Percentiles rank a stretch among this genome's conserved stretches.
Conservation (phyloP, 495 filamentous ascomycete genomes). For the Cercophora newfieldiana region DNA sequence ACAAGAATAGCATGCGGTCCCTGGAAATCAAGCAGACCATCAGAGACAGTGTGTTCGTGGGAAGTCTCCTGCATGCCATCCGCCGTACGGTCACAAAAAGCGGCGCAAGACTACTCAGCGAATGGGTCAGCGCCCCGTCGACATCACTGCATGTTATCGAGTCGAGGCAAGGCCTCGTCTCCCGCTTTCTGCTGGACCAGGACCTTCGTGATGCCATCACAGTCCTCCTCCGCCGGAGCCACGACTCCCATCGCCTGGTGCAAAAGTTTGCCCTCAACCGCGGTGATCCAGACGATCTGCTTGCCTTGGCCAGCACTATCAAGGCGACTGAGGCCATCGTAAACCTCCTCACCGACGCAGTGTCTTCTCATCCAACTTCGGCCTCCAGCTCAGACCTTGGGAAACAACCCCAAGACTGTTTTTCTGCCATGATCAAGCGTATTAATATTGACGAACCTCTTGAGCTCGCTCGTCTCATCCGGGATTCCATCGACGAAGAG, state of each 20-base stretch:
- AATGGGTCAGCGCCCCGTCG: slow-evolving; percentile 85
- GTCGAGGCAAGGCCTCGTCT: slow-evolving; percentile 77
- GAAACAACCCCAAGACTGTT: slow-evolving; percentile 31
- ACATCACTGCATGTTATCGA: slow-evolving; percentile 80
- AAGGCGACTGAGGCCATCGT: slow-evolving; percentile 72
- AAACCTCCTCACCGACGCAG: slow-evolving; percentile 27
- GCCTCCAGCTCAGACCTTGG: not conserved
- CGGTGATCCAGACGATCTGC: slow-evolving; percentile 91
- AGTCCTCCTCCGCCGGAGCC: slow-evolving; percentile 68
- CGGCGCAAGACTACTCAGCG: slow-evolving; percentile 76
- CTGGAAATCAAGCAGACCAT: slow-evolving; percentile 87
- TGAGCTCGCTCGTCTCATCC: slow-evolving; percentile 67
- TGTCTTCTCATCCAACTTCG: slow-evolving; percentile 21
- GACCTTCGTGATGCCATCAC: slow-evolving; percentile 67
- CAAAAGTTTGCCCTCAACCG: slow-evolving; percentile 90
- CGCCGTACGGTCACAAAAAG: slow-evolving; percentile 87
- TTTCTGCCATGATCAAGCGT: slow-evolving; percentile 57
- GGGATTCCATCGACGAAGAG: slow-evolving; percentile 87
- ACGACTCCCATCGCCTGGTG: slow-evolving; percentile 85
- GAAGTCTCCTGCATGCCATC: slow-evolving; percentile 86
- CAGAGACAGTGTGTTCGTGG: slow-evolving; percentile 68
- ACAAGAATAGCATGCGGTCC: slow-evolving; percentile 84
- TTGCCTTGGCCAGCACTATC: slow-evolving; percentile 79
- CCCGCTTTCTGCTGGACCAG: slow-evolving; percentile 62
- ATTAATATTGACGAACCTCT: slow-evolving; percentile 69